Percentiles rank a stretch among this genome's conserved stretches.
Evolutionary conservation across 495 filamentous ascomycete genomes (phyloP).

Genomic region (Xylaria castorea): DNA sequence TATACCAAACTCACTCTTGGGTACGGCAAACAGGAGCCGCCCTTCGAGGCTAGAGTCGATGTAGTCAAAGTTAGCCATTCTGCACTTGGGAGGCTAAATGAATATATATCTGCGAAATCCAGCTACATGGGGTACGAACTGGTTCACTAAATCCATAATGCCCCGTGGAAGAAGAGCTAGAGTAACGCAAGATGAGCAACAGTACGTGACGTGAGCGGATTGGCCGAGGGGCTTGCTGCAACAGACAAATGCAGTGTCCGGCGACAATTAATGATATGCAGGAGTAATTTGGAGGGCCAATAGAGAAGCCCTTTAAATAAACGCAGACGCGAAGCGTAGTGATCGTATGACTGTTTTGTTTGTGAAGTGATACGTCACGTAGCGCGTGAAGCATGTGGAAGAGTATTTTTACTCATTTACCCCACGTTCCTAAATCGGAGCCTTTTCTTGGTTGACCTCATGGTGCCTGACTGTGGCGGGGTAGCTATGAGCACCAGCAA

Average conservation of each 20-base stretch:
- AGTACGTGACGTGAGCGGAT: constrained; percentile 8
- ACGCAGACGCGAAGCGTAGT: neutral
- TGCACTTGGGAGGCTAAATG: constrained; percentile 22
- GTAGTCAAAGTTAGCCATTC: constrained; percentile 46
- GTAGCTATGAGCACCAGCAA: neutral
- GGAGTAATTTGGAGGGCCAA: neutral
- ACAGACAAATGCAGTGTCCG: neutral
- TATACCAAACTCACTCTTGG: constrained; percentile 77
- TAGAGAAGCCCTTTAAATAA: constrained; percentile 1
- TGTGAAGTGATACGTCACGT: neutral
- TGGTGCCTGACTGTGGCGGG: neutral
- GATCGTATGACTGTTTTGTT: constrained; percentile 5
- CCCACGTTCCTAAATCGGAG: constrained; percentile 58
- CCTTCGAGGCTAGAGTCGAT: constrained; percentile 74
- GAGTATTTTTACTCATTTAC: constrained; percentile 32
- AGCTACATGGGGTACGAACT: constrained; percentile 61
- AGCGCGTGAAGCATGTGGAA: neutral
- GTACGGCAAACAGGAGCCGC: constrained; percentile 92
- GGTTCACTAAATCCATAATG: constrained; percentile 83
- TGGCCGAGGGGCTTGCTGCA: neutral
- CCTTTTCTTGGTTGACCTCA: constrained; percentile 38
- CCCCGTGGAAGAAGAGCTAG: constrained; percentile 1
- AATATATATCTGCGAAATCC: constrained; percentile 21
- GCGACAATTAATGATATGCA: neutral
- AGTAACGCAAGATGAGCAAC: neutral